Base-by-base conservation (phyloP, 208 protist species). In the Phytomonas francai region DNA sequence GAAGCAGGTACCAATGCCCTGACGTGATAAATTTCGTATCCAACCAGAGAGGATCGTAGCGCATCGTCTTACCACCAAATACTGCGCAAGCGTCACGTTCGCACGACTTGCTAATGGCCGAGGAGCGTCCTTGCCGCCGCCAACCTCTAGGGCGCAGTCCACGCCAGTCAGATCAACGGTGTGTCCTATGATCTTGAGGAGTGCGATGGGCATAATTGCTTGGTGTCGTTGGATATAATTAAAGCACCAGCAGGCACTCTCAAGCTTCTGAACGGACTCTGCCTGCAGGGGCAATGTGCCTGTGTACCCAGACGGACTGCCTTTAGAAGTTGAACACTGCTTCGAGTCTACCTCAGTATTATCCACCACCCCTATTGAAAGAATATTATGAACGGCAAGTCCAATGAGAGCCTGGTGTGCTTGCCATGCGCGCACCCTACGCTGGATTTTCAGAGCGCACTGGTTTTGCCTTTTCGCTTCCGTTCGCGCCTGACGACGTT, bases 401-500 rank as follows among this genome's bases (percentile, higher is more conserved):
- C 39, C 12, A 11, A 45, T 16, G 11, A 14, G 12, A 16, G 39
- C 39, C 19, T 81, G 68, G 6, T 64, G 39, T 16, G 77, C 71
- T 39, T 87, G 70, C 73, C 73, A 89, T 25, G 54, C 31, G 0
- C 84, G 87, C 27, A 77, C 72, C 3, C 65, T 72, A 6, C 84
- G 74, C 63, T 91, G 85, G 27, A 93, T 63, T 25, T 67, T 70
- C 63, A 68, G 28, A 2, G 75, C 80, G 2, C 86, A 81, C 3
- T 67, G 60, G 7, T 59, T 63, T 60, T 74, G 80, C 0, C 75
- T 68, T 25, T 72, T 36, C 57, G 88, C 79, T 54, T 78, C 72
- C 63, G 87, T 84, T 2, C 87, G 75, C 58, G 64, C 64, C 30
- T 81, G 76, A 39, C 87, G 86, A 42, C 77, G 73, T 27, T 54